These are phyloP conservation scores for Dimocarpus longan DNA, from an alignment of 345 rosid genomes.

Conservation along the genomic window DNA sequence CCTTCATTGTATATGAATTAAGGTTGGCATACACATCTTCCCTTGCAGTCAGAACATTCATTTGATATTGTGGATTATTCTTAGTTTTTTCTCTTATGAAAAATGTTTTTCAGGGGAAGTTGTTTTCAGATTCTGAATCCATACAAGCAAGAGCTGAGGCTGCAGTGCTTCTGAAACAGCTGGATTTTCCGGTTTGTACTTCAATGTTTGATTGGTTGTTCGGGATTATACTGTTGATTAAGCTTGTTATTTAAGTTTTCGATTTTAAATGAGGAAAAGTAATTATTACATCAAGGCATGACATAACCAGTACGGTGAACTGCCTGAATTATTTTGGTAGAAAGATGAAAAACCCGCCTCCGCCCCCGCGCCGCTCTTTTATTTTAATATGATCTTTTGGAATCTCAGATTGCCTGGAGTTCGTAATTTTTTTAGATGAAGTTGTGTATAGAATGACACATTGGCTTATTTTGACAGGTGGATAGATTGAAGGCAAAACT, in stretches of 20 bases:
- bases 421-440: not conserved
- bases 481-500: constrained; percentile 81
- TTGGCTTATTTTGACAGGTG: constrained; percentile 49
- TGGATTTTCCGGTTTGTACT: constrained; percentile 89
- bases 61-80: not conserved
- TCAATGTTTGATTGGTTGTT: constrained; percentile 22
- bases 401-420: not conserved
- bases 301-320: not conserved
- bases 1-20: constrained; percentile 16
- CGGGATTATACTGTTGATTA: constrained; percentile 18
- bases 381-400: not conserved
- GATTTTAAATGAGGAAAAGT: not conserved
- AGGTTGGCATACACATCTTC: not conserved
- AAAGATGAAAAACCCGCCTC: not conserved
- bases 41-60: not conserved
- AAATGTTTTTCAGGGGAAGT: constrained; percentile 60
- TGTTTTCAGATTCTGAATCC: constrained; percentile 92
- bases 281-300: not conserved
- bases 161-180: constrained; percentile 89
- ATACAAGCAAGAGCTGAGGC: constrained; percentile 98
- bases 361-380: no score
- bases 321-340: not conserved
- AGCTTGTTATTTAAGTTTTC: not conserved
- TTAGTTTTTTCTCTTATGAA: not conserved
- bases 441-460: not conserved